Base-by-base conservation (phyloP, 768 basidiomycete genomes). In the Arthromyces matolae region DNA sequence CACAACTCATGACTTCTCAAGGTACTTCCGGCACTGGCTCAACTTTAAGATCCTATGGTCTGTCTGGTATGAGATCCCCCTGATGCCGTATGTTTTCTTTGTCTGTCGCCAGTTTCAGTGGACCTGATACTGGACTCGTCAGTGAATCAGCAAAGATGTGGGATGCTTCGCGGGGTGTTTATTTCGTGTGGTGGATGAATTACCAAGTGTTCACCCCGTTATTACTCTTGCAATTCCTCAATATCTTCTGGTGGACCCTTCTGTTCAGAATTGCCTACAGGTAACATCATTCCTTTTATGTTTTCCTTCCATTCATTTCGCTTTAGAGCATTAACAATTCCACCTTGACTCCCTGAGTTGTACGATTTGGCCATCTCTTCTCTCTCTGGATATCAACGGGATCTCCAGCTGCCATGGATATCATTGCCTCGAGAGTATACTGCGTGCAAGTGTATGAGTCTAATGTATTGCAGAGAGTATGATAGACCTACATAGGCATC, bases 11-110 rank as follows among this genome's bases (percentile, higher is more conserved):
- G 13, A 40, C 9, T 29, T 19, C 9, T 45, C 23, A 60, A 95
- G 91, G 6, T 97, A 97, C 62, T 89, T 94, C 77, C 89, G 95
- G 3, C 93, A 94, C 64, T 96, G 86, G 61, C 71, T 94, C 33
- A 97, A 96, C 64, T 63, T 95, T 46, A 68, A 72, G 45, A 94
- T 98, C 18, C 76, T 98, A 13, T 87, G 81, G 76, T 95, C 93
- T 3, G 86, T 94, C 4, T 92, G 84, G 84, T 73, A 60, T 28
- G 83, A 98, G 58, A 87, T 78, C 51, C 75, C 87, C 37, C 68
- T 86, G 12, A 70, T 88, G 42, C 89, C 91, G 86, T 89, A 62
- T 45, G 86, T 78, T n/a, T 44, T 31, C 41, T 13, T 33, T 10
- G 3, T 5, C 33, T 31, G n/a, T 4, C 40, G 28, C 31, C 6